A percentile compares a stretch with the other conserved stretches of the same genome.
Evolutionary conservation across 768 basidiomycete genomes (phyloP).

Genomic region (Termitomyces sp.): DNA sequence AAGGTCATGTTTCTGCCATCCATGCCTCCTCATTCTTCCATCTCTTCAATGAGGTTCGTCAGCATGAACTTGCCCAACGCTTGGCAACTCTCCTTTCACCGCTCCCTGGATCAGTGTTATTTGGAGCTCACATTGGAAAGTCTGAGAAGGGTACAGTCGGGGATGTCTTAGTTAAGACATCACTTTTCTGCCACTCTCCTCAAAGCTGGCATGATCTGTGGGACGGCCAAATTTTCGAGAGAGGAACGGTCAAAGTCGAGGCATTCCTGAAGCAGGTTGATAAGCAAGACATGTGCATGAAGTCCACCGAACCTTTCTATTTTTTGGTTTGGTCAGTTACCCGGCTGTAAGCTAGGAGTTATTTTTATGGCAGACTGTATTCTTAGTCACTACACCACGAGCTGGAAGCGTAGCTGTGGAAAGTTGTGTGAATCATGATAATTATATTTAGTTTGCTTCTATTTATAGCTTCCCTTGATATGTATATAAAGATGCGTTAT

Average conservation of each 20-base stretch:
- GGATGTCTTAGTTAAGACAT: neutral
- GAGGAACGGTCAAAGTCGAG: constrained; percentile 27
- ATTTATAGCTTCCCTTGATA: too few species aligned
- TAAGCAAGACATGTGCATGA: constrained; percentile 4
- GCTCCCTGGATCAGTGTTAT: constrained; percentile 40
- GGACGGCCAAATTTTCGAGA: constrained; percentile 30
- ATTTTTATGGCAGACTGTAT: too few species aligned
- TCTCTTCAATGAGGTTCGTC: constrained; percentile 39
- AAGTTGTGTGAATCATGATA: too few species aligned
- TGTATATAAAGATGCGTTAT: too few species aligned
- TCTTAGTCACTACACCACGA: too few species aligned
- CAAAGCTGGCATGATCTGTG: constrained; percentile 34
- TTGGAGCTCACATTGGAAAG: constrained; percentile 36
- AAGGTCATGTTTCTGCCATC: constrained; percentile 44
- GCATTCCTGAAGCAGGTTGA: constrained; percentile 18
- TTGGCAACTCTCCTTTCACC: constrained; percentile 41
- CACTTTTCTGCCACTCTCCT: constrained; percentile 33
- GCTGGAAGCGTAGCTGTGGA: too few species aligned
- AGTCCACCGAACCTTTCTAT: constrained; percentile 1
- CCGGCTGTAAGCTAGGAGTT: constrained; percentile 18
- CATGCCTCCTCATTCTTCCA: constrained; percentile 52
- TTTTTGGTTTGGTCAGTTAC: constrained; percentile 22
- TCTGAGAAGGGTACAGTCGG: constrained; percentile 28
- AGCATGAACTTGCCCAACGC: constrained; percentile 36
- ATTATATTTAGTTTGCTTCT: too few species aligned